Percentiles rank a stretch among this genome's conserved stretches.
These are phyloP conservation scores for Arthromyces matolae DNA, from an alignment of 768 basidiomycete species.

Conservation along the genomic window DNA sequence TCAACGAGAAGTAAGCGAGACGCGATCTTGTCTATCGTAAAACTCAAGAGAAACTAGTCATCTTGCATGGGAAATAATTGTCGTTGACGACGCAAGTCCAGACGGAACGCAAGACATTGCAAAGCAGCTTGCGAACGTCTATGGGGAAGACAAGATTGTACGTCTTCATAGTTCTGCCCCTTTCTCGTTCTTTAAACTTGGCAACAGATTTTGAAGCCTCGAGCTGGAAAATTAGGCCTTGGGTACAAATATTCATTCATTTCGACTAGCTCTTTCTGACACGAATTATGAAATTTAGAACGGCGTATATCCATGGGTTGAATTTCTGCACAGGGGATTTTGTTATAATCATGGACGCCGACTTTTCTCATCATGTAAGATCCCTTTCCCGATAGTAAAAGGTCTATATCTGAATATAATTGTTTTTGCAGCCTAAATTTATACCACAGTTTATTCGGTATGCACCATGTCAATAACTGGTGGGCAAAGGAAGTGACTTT, in stretches of 20 bases:
- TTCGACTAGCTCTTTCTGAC: background rate
- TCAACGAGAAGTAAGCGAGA: conserved; percentile 74
- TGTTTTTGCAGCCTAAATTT: conserved; percentile 77
- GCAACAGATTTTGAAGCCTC: conserved; percentile 71
- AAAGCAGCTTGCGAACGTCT: conserved; percentile 66
- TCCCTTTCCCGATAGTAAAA: conserved; percentile 3
- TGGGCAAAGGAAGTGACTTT: conserved; percentile 1
- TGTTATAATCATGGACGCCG: conserved; percentile 96
- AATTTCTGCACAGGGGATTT: conserved; percentile 89
- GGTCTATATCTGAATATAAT: background rate
- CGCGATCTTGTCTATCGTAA: background rate
- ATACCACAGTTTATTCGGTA: conserved; percentile 90
- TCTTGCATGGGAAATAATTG: conserved; percentile 82
- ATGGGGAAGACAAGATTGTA: conserved; percentile 84
- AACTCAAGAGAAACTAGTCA: conserved; percentile 37
- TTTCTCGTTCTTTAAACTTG: background rate
- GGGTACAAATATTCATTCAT: too few species aligned
- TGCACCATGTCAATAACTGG: conserved; percentile 8
- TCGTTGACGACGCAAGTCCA: conserved; percentile 91
- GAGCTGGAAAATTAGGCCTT: conserved; percentile 86
- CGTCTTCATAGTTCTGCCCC: conserved; percentile 19
- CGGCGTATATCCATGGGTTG: conserved; percentile 89
- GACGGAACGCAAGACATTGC: conserved; percentile 93
- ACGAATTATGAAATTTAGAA: conserved; percentile 26
- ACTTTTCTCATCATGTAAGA: conserved; percentile 90